phyloP scores from a whole-genome alignment of 371 early-diverging fungal genomes.

The Phascolomyces articulosus region DNA sequence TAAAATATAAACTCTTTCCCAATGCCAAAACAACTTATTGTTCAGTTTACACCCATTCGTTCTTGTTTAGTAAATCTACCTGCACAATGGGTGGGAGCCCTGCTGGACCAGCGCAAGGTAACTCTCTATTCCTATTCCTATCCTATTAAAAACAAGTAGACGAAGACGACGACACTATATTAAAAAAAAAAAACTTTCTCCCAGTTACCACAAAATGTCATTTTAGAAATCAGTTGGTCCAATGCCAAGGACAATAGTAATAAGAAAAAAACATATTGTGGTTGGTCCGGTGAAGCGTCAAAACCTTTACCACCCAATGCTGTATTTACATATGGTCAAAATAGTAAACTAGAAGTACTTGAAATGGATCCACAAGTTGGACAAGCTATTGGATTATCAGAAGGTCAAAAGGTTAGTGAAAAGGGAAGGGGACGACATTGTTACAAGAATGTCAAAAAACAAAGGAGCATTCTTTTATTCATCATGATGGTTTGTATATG shows the following conservation, averaged over 20 bases:
- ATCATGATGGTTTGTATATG: no score
- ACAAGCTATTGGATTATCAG: conserved; percentile 60
- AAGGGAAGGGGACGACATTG: no score
- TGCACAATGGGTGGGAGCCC: conserved; percentile 61
- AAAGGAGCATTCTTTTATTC: not conserved
- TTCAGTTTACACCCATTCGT: conserved; percentile 59
- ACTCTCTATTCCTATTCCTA: not conserved
- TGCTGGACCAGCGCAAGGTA: conserved; percentile 72
- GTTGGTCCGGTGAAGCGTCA: conserved; percentile 74
- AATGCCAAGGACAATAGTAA: conserved; percentile 26
- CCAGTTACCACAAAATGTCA: conserved; percentile 65
- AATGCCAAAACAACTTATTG: conserved; percentile 63
- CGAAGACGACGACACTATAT: not conserved
- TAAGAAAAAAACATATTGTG: conserved; percentile 57
- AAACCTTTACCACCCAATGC: conserved; percentile 41
- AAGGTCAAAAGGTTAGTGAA: conserved; percentile 65
- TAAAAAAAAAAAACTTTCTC: no score
- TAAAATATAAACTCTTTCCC: no score
- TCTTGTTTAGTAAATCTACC: conserved; percentile 73
- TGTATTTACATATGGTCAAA: conserved; percentile 41
- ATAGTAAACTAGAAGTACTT: conserved; percentile 57
- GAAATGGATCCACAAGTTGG: conserved; percentile 79
- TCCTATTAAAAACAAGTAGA: not conserved
- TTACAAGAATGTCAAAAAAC: no score
- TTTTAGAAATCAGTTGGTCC: conserved; percentile 61